Base-by-base conservation (phyloP, 2,329 filamentous ascomycete species). In the Verticillium zaregamsianum region DNA sequence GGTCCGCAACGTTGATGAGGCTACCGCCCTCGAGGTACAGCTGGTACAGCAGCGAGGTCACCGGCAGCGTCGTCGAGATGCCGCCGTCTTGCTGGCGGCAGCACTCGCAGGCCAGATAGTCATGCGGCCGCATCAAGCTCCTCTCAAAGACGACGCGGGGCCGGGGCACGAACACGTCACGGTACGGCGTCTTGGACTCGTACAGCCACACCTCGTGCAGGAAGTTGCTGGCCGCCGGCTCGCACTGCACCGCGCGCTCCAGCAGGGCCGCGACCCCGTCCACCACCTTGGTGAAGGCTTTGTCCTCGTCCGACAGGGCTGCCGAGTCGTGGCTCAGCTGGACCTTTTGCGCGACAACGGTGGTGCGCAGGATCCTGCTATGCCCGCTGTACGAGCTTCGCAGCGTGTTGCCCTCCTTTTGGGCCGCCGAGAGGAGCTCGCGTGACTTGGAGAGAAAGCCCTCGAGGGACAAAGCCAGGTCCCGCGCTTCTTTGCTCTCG, bases 261-360 rank as follows among this genome's bases (percentile, higher is more conserved):
- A 91, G 71, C 4, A 80, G 68, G 17, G 81, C 76, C 12, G 82
- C 78, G 25, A 89, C 76, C 1, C 73, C 71, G 65, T 90, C 85
- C 5, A 93, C 80, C 12, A 91, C 74, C 28, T 79, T 76, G 17
- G 90, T 92, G 70, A 92, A 92, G 5, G 83, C 82, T 65, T 85
- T 86, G 74, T 94, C 91, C 66, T 89, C 82, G 55, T 88, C 82
- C 0, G 89, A 90, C 32, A 94, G 80, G 3, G 84, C 80, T 1
- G 90, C 87, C 66, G 88, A 88, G 71, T 93, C 88, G 65, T 87
- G 90, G 74, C 89, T 92, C 49, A 95, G 80, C 69, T 93, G 88
- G 20, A 95, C 90, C 71, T 91, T 90, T 70, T 94, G 90, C 17
- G 90, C 90, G 58, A 94, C 86, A 35, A 94, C 86, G 0, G 91